Conservation (phyloP, 73 alveolate species). For the Tetrahymena malaccensis region DNA sequence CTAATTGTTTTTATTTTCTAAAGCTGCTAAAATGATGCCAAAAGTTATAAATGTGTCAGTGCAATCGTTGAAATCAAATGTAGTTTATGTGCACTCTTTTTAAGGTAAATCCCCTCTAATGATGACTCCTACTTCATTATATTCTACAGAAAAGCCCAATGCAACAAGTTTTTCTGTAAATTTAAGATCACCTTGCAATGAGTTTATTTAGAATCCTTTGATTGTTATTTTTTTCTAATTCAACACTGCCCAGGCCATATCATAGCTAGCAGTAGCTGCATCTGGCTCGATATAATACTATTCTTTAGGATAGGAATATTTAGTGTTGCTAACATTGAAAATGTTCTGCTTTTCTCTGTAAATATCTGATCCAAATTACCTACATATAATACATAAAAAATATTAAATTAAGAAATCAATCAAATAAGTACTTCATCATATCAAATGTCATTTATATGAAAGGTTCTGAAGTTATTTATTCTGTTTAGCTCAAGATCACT, state of each 20-base stretch:
- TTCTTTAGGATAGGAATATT: not conserved
- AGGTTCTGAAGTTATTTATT: conserved; percentile 4
- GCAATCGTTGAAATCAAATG: conserved; percentile 14
- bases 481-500: not conserved
- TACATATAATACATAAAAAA: not conserved
- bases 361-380: conserved; percentile 1
- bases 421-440: not conserved
- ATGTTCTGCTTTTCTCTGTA: not conserved
- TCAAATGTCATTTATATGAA: conserved; percentile 28
- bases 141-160: conserved; percentile 2
- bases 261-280: conserved; percentile 35
- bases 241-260: conserved; percentile 9
- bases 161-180: conserved; percentile 1
- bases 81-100: not conserved
- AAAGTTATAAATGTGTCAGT: conserved; percentile 45
- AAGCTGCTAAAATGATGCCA: conserved; percentile 21
- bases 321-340: not conserved
- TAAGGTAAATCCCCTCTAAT: not conserved
- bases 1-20: not conserved
- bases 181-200: conserved; percentile 35
- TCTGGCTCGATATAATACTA: conserved; percentile 13
- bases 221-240: conserved; percentile 13
- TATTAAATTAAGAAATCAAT: not conserved
- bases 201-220: not conserved
- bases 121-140: conserved; percentile 5